These are phyloP conservation scores for Dendrobium nobile DNA, from an alignment of 106 monocot species.

Conservation along the genomic window DNA sequence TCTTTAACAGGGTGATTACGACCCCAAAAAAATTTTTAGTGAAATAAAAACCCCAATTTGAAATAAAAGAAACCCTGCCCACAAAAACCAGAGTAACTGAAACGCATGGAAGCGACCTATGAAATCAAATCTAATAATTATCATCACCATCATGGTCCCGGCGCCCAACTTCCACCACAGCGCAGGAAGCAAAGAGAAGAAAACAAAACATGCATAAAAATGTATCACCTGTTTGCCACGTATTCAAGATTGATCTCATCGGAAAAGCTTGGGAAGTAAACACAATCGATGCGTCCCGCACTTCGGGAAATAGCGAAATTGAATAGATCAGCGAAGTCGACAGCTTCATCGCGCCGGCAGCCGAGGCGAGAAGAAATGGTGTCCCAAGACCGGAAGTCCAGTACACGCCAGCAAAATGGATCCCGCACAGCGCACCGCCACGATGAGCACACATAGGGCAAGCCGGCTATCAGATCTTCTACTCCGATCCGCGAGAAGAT, in stretches of 20 bases:
- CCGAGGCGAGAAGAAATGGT: conserved; percentile 22
- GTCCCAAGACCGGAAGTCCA: conserved; percentile 45
- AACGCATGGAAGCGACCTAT: no score
- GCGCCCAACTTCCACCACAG: no score
- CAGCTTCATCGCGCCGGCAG: conserved; percentile 3
- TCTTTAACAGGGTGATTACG: no score
- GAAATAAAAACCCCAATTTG: not conserved
- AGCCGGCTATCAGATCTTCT: conserved; percentile 37
- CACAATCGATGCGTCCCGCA: conserved; percentile 8
- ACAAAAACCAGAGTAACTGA: not conserved
- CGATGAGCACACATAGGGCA: conserved; percentile 34
- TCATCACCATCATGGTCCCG: no score
- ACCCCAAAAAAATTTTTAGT: not conserved
- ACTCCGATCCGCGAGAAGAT: conserved; percentile 33
- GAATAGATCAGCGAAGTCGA: conserved; percentile 25
- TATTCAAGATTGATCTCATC: conserved; percentile 34
- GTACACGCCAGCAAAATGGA: conserved; percentile 26
- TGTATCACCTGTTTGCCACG: conserved; percentile 32
- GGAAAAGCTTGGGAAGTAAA: conserved; percentile 43
- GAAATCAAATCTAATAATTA: no score
- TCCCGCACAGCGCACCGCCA: conserved; percentile 41
- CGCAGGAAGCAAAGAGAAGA: not conserved
- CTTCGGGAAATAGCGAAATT: conserved; percentile 14
- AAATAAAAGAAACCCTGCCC: not conserved
- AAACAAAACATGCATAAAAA: not conserved